Evolutionary conservation across 768 basidiomycete species (phyloP).

Genomic region (Suillus subaureus): DNA sequence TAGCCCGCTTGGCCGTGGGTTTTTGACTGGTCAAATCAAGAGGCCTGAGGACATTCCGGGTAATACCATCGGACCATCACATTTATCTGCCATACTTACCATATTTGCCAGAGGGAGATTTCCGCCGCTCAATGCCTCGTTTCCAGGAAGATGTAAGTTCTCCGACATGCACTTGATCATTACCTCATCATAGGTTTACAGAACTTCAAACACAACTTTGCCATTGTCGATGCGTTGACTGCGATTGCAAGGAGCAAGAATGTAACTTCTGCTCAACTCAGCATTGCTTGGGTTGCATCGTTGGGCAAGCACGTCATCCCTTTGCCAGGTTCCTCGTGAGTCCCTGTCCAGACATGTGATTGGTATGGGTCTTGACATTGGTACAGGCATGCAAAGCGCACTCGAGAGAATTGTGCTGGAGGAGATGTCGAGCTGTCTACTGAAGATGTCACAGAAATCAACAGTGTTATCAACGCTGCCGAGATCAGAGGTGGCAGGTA

Average conservation of each 20-base stretch:
- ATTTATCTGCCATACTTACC: not conserved
- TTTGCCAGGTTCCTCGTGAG: slow-evolving; percentile 51
- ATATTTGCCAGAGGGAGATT: slow-evolving; percentile 38
- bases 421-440: slow-evolving; percentile 43
- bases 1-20: slow-evolving; percentile 57
- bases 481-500: slow-evolving; percentile 46
- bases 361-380: not conserved
- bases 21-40: slow-evolving; percentile 55
- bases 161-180: slow-evolving; percentile 11
- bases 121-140: slow-evolving; percentile 38
- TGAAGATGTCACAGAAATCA: slow-evolving; percentile 44
- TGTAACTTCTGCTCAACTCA: slow-evolving; percentile 45
- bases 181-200: slow-evolving; percentile 15
- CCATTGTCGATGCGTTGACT: slow-evolving; percentile 44
- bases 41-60: slow-evolving; percentile 34
- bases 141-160: slow-evolving; percentile 45
- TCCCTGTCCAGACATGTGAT: slow-evolving; percentile 11
- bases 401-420: slow-evolving; percentile 48
- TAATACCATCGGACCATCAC: not conserved
- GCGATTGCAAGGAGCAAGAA: slow-evolving; percentile 44
- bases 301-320: slow-evolving; percentile 48
- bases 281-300: slow-evolving; percentile 45
- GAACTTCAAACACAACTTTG: slow-evolving; percentile 45
- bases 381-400: slow-evolving; percentile 37
- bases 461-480: slow-evolving; percentile 35